Evolutionary conservation across 169 alveolate genomes (phyloP), one percentile per base, ranked within the genome.

Genomic region (Plasmodium malariae): DNA sequence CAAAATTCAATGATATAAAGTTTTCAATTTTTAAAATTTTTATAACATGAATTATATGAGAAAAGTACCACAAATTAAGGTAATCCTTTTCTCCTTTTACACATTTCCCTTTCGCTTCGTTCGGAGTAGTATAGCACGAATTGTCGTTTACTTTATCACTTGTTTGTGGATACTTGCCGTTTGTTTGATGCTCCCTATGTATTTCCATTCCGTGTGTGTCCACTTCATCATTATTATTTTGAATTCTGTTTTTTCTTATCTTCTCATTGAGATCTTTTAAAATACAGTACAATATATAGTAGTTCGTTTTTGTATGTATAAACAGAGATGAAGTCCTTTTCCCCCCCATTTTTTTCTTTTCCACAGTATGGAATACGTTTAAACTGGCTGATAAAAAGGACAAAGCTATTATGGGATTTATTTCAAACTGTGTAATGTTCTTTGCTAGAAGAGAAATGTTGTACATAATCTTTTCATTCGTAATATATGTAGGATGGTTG

Each of bases 371-470:
- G 26, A 78, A 63, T 1, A 78, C 28, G 21, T 24, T 78, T 55
- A 78, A 19, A 24, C 76, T 60, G 0, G 89, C 72, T 32, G 89
- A 78, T 5, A 78, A 28, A 19, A 43, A 78, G 14, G 89, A 78
- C 12, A 78, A 49, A 3, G 76, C 60, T 37, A 78, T 14, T 26
- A 26, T 40, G 14, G 28, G n/a, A 30, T 54, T 63, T 48, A 63
- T 21, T 11, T 55, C 28, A 9, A 43, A 11, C 45, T 78, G 32
- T 48, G 32, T 30, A 17, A 78, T 69, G 28, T 78, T 62, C 3
- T 63, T 78, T 34, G 78, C 76, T 65, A 78, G 55, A 2, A 40
- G 7, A 12, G 78, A 78, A 45, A 78, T 78, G 28, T 11, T 78
- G 37, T 45, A 69, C 26, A 78, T 24, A 9, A 78, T 54, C 55